Percentiles rank a stretch among this genome's conserved stretches.
Evolutionary conservation across 2,329 filamentous ascomycete genomes (phyloP).

Genomic region (Ophiostoma sp.): DNA sequence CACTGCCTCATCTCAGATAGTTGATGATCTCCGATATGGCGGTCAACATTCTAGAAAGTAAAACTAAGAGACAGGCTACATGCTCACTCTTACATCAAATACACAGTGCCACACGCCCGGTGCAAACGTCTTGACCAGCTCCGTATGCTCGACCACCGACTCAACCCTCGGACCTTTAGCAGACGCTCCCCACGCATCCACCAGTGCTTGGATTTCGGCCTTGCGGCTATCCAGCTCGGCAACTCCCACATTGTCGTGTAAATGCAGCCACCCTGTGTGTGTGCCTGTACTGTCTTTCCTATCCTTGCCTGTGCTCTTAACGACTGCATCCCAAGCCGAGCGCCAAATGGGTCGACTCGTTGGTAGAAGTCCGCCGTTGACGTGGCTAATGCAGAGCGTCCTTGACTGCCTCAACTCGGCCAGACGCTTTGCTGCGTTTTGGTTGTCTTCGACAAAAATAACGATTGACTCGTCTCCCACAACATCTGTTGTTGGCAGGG

Average conservation of each 20-base stretch:
- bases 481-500: slow-evolving; percentile 36
- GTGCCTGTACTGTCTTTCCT: not conserved
- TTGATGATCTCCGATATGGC: slow-evolving; percentile 8
- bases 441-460: slow-evolving; percentile 66
- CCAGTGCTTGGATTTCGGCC: slow-evolving; percentile 45
- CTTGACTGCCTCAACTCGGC: slow-evolving; percentile 30
- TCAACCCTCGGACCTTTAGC: not conserved
- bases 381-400: slow-evolving; percentile 45
- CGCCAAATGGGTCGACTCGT: slow-evolving; percentile 52
- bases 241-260: slow-evolving; percentile 61
- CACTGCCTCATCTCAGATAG: not conserved
- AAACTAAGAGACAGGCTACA: not conserved
- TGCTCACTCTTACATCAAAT: slow-evolving; percentile 53
- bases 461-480: slow-evolving; percentile 44
- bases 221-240: slow-evolving; percentile 46
- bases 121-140: slow-evolving; percentile 64
- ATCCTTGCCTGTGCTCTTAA: not conserved
- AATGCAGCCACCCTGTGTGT: slow-evolving; percentile 51
- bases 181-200: slow-evolving; percentile 36
- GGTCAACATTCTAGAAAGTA: slow-evolving; percentile 16
- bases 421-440: slow-evolving; percentile 44
- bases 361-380: slow-evolving; percentile 61
- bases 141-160: slow-evolving; percentile 49
- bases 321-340: slow-evolving; percentile 40
- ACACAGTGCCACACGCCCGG: slow-evolving; percentile 66